Percentiles rank a stretch among this genome's conserved stretches.
Evolutionary conservation across 352 stramenopile species (phyloP).

Genomic region (Globisporangium camurandrum): DNA sequence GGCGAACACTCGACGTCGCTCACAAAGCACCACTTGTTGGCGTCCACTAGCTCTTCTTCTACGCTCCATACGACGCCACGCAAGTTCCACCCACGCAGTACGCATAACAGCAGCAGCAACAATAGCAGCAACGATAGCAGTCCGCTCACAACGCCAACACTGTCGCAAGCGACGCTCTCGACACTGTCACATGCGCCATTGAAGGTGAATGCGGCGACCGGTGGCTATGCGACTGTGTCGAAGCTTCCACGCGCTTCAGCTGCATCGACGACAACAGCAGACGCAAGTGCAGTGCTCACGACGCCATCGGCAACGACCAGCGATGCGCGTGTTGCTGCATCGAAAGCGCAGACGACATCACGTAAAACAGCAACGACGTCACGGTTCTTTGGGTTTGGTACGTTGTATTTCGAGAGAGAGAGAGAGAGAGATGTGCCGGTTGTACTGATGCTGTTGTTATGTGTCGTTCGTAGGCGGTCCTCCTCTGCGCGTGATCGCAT

Average conservation of each 20-base stretch:
- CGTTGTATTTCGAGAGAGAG: not conserved
- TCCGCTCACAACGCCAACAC: not conserved
- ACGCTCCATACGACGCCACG: conserved; percentile 20
- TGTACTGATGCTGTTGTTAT: not conserved
- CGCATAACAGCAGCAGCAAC: not conserved
- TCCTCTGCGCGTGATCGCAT: conserved; percentile 42
- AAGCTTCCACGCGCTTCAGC: conserved; percentile 24
- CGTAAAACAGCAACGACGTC: conserved; percentile 29
- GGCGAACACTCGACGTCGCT: conserved; percentile 15
- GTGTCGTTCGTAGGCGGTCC: conserved; percentile 11
- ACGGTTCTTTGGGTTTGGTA: conserved; percentile 39
- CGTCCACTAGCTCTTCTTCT: conserved; percentile 14
- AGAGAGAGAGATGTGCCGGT: not conserved
- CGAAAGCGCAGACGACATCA: conserved; percentile 46
- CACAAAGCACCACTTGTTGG: conserved; percentile 11
- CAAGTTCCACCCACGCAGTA: conserved; percentile 11
- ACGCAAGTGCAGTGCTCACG: conserved; percentile 21
- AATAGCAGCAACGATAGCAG: conserved; percentile 2
- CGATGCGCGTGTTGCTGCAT: no score
- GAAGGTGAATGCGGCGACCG: no score
- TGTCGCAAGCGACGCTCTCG: conserved; percentile 13
- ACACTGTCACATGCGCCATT: no score
- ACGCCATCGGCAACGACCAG: conserved; percentile 38
- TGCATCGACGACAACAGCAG: no score
- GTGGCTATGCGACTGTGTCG: conserved; percentile 34